Evolutionary conservation across 306 rosid species (phyloP).

Genomic region (Geum urbanum): DNA sequence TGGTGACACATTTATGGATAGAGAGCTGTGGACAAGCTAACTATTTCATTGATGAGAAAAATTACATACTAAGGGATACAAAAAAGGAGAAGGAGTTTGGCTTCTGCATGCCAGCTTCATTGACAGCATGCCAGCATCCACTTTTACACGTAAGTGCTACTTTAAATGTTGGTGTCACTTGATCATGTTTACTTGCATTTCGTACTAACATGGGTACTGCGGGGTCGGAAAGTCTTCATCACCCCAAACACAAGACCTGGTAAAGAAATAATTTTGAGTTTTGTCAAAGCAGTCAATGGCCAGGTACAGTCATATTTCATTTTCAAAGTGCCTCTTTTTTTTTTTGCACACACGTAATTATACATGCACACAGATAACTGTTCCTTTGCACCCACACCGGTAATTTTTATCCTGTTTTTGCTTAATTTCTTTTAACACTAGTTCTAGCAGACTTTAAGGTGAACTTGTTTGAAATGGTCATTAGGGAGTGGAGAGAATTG

Average conservation of each 20-base stretch:
- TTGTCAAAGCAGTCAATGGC: conserved; percentile 76
- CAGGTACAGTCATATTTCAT: conserved; percentile 40
- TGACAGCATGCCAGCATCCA: conserved; percentile 67
- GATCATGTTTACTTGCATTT: conserved; percentile 25
- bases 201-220: conserved; percentile 19
- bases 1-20: conserved; percentile 90
- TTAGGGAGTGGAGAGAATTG: conserved; percentile 67
- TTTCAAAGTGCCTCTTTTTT: background rate
- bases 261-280: conserved; percentile 57
- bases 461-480: conserved; percentile 18
- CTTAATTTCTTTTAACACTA: conserved; percentile 15
- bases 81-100: conserved; percentile 92
- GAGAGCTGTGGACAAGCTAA: conserved; percentile 92
- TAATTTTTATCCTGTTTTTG: background rate
- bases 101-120: conserved; percentile 76
- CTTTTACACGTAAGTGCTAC: conserved; percentile 54
- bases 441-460: conserved; percentile 17
- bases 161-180: conserved; percentile 5
- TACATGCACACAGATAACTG: no score
- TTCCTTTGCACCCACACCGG: background rate
- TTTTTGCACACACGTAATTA: background rate
- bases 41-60: conserved; percentile 84
- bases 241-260: conserved; percentile 84
- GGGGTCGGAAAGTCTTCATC: conserved; percentile 79
- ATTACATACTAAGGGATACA: conserved; percentile 63